phyloP scores from a whole-genome alignment of 345 rosid genomes.

The Eucalyptus dawsonii region DNA sequence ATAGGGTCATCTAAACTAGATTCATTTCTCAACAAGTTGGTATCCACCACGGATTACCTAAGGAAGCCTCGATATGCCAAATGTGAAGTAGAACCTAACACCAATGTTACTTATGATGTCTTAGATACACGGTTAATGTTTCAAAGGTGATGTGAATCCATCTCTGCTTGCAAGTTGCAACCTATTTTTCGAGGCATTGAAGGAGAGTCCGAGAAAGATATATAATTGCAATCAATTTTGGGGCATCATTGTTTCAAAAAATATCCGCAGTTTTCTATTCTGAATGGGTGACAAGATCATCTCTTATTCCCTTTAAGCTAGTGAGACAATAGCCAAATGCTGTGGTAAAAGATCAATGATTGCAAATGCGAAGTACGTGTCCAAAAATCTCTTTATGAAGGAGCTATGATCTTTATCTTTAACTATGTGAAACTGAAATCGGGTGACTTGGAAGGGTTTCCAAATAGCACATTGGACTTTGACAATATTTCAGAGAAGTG shows the following conservation, averaged over 20 bases:
- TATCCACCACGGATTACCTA: not conserved
- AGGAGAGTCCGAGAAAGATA: not conserved
- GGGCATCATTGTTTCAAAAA: rapidly evolving
- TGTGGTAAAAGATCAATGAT: not conserved
- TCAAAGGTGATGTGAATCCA: not conserved
- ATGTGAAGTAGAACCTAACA: not conserved
- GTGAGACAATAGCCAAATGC: not conserved
- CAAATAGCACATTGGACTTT: too few species aligned
- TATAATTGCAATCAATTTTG: not conserved
- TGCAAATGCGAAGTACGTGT: not conserved
- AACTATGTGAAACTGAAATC: rapidly evolving
- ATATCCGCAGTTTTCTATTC: not conserved
- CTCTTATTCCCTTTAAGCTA: not conserved
- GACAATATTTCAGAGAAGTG: too few species aligned
- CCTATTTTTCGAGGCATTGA: not conserved
- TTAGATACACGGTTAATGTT: not conserved
- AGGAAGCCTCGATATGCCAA: not conserved
- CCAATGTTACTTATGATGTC: not conserved
- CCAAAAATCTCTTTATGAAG: not conserved
- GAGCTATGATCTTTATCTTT: not conserved
- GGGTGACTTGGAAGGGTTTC: not conserved
- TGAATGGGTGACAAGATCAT: not conserved
- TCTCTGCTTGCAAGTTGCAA: not conserved
- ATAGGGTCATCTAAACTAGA: not conserved
- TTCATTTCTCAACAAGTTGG: not conserved